These are phyloP conservation scores for Cyclotella baltica DNA, from an alignment of 108 stramenopile species.

Conservation along the genomic window DNA sequence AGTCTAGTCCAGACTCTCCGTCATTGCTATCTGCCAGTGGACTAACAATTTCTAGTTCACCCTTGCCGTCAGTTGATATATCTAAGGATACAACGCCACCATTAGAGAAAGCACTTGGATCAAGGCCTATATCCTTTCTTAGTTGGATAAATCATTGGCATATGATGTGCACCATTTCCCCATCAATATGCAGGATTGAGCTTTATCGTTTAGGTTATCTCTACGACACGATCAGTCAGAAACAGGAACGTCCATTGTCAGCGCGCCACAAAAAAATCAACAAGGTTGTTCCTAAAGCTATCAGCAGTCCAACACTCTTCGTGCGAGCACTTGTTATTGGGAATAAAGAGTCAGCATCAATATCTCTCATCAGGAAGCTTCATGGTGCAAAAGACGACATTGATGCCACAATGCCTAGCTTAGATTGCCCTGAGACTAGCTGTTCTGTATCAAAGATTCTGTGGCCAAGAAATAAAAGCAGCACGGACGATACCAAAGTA, in stretches of 20 bases:
- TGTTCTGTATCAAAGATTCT: constrained; percentile 59
- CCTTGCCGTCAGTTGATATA: constrained; percentile 67
- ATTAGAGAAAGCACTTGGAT: not conserved
- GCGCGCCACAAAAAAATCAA: not conserved
- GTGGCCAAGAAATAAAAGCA: constrained; percentile 15
- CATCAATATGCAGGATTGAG: constrained; percentile 66
- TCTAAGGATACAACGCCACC: constrained; percentile 36
- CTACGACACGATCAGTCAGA: constrained; percentile 18
- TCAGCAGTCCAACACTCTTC: constrained; percentile 56
- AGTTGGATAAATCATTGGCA: constrained; percentile 90
- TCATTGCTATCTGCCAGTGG: constrained; percentile 75
- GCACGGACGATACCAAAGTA: constrained; percentile 26
- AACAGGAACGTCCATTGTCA: not conserved
- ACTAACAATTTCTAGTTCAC: constrained; percentile 76
- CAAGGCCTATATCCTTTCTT: constrained; percentile 65
- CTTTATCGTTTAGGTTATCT: constrained; percentile 77
- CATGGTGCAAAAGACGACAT: constrained; percentile 12
- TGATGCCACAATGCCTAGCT: constrained; percentile 21
- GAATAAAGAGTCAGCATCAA: constrained; percentile 59
- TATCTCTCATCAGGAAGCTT: constrained; percentile 48
- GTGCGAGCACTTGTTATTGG: constrained; percentile 74
- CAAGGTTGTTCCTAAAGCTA: not conserved
- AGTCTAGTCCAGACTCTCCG: constrained; percentile 32
- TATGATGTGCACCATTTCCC: constrained; percentile 67
- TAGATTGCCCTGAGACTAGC: constrained; percentile 26